Conservation (phyloP, 805 yeast genomes). For the Kuraishia piskuri region DNA sequence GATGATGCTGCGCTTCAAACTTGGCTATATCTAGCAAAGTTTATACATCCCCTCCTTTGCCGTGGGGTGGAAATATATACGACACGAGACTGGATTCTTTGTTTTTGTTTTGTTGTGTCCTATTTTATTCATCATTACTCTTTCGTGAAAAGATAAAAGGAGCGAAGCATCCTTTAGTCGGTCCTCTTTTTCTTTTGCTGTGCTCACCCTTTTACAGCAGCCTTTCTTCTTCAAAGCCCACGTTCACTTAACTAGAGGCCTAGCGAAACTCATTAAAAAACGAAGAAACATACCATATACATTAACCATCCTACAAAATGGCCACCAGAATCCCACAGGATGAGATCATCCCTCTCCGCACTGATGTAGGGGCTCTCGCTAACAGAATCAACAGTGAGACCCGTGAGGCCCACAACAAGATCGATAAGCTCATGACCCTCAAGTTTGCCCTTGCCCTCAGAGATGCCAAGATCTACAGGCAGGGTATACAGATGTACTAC, state of each 20-base stretch:
- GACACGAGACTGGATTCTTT: no score
- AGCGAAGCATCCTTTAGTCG: no score
- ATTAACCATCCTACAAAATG: not conserved
- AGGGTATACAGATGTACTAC: constrained; percentile 68
- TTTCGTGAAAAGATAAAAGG: no score
- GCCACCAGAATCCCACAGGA: constrained; percentile 14
- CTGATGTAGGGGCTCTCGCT: constrained; percentile 77
- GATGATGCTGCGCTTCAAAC: not conserved
- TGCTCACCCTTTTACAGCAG: not conserved
- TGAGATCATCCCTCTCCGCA: constrained; percentile 68
- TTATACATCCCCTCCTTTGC: not conserved
- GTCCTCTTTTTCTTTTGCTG: not conserved
- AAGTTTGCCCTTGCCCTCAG: constrained; percentile 69
- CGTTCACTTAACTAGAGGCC: no score
- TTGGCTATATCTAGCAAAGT: no score
- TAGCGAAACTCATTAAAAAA: no score
- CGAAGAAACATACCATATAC: not conserved
- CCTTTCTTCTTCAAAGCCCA: no score
- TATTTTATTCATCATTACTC: no score
- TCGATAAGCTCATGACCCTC: constrained; percentile 59
- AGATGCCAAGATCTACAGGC: constrained; percentile 71
- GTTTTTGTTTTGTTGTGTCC: no score
- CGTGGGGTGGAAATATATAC: not conserved
- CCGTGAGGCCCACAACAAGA: constrained; percentile 53
- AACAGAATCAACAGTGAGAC: constrained; percentile 74